Conservation (phyloP, 1,284 basidiomycete genomes). For the Austropuccinia psidii region DNA sequence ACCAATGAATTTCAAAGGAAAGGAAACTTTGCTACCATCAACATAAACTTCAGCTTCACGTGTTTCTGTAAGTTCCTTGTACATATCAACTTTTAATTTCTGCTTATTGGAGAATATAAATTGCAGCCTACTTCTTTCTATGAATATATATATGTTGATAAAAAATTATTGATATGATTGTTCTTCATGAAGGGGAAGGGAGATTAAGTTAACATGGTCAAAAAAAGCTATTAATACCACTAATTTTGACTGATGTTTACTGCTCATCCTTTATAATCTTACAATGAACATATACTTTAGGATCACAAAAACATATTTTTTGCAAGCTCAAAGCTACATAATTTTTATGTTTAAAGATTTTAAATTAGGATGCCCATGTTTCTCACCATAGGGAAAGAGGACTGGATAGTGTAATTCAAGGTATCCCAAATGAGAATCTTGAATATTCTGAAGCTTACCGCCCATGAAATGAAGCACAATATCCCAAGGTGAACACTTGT, state of each 20-base stretch:
- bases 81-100: not conserved
- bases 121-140: not conserved
- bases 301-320: not conserved
- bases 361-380: not conserved
- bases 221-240: not conserved
- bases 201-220: not conserved
- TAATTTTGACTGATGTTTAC: not conserved
- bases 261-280: not conserved
- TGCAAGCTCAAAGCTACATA: not conserved
- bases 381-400: not conserved
- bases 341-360: not conserved
- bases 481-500: not conserved
- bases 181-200: not conserved
- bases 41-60: slow-evolving; percentile 9
- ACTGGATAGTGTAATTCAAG: not conserved
- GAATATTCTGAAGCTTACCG: not conserved
- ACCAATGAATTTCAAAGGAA: slow-evolving; percentile 49
- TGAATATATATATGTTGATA: not conserved
- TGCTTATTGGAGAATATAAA: not conserved
- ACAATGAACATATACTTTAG: no score
- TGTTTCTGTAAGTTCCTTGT: not conserved
- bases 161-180: not conserved
- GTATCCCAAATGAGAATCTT: not conserved
- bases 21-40: slow-evolving; percentile 42
- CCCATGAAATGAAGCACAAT: not conserved